These are phyloP conservation scores for Trypanosoma platydactyli DNA, from an alignment of 208 protist genomes.

Conservation along the genomic window DNA sequence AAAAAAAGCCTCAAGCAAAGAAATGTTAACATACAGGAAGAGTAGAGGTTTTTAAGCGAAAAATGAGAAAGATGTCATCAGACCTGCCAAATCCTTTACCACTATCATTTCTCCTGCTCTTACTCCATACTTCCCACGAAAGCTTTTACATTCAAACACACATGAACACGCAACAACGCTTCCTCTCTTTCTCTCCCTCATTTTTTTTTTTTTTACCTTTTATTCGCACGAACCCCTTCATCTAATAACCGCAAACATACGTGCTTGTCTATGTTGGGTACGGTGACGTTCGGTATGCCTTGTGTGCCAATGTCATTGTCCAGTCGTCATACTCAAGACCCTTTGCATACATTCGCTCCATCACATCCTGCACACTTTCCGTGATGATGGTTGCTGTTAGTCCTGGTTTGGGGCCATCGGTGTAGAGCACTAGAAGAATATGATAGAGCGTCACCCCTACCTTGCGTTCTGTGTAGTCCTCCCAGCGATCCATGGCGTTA, in stretches of 20 bases:
- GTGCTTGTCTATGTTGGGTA: conserved; percentile 8
- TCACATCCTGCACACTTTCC: conserved; percentile 22
- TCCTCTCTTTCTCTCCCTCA: neutral
- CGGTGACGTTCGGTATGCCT: conserved; percentile 21
- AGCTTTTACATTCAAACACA: too few species aligned
- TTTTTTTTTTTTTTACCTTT: neutral
- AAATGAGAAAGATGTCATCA: too few species aligned
- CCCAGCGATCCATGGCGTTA: conserved; percentile 19
- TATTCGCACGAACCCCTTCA: neutral
- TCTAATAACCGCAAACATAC: neutral
- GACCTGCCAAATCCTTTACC: too few species aligned
- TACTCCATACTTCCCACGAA: too few species aligned
- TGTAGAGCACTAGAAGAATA: conserved; percentile 25
- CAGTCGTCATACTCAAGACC: conserved; percentile 29
- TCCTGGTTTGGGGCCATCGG: conserved; percentile 17
- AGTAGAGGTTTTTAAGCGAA: too few species aligned
- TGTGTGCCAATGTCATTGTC: conserved; percentile 27
- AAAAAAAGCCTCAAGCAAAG: neutral
- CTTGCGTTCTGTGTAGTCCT: conserved; percentile 10
- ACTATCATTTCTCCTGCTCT: too few species aligned
- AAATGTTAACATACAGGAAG: neutral
- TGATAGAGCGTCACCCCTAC: conserved; percentile 18
- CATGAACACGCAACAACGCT: too few species aligned
- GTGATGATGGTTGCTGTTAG: conserved; percentile 17
- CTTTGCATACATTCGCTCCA: conserved; percentile 23